Evolutionary conservation across 305 asterid species (phyloP).

Genomic region (Fraxinus sp.): DNA sequence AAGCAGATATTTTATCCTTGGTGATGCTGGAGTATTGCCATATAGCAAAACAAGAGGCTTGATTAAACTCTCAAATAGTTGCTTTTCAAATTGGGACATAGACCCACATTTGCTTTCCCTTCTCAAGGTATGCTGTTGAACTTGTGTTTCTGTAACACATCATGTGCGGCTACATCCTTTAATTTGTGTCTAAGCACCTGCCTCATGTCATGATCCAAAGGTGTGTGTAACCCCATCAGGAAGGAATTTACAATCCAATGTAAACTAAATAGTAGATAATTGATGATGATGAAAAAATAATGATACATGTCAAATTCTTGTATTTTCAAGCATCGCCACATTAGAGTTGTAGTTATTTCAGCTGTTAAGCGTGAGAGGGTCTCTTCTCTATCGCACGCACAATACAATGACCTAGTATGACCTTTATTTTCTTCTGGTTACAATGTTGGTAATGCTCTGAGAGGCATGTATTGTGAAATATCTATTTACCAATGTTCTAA

Average conservation of each 20-base stretch:
- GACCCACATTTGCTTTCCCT: slow-evolving; percentile 78
- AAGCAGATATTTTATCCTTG: slow-evolving; percentile 56
- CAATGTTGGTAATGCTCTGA: neutral
- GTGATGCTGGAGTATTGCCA: slow-evolving; percentile 62
- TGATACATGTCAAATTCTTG: neutral
- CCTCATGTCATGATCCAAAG: neutral
- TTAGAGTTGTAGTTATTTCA: neutral
- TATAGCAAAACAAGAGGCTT: slow-evolving; percentile 71
- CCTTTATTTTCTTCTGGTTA: neutral
- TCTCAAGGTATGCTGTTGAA: slow-evolving; percentile 62
- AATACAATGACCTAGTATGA: slow-evolving; percentile 1
- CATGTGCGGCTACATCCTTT: neutral
- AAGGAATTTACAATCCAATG: neutral
- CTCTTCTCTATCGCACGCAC: neutral
- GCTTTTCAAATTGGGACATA: slow-evolving; percentile 61
- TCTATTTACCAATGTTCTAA: neutral
- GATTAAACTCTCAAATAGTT: slow-evolving; percentile 65
- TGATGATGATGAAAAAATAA: neutral
- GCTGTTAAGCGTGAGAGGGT: neutral
- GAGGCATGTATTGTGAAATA: neutral
- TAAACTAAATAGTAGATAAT: neutral
- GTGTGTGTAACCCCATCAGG: neutral
- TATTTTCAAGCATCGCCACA: slow-evolving; percentile 1
- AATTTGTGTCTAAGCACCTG: neutral
- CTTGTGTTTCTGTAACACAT: neutral